Evolutionary conservation across 2,329 filamentous ascomycete species (phyloP), one percentile per base, ranked within the genome.

Genomic region (Aspergillus amoenus): DNA sequence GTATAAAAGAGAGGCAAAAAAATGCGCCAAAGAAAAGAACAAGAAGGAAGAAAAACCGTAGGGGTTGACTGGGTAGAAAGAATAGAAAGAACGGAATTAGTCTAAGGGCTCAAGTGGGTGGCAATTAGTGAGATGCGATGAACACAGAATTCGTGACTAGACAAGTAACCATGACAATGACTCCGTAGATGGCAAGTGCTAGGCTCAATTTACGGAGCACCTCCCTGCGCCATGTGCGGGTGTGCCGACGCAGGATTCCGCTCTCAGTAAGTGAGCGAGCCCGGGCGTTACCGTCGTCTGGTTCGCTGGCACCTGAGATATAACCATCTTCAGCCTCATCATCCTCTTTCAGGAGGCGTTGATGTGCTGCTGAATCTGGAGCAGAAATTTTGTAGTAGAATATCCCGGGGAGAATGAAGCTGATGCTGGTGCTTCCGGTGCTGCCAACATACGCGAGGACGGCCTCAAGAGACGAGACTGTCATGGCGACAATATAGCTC

Each of bases 351-450:
- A 91, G 80, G 9, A 97, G 79, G 13, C 89, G 85, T 71, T 96
- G 93, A 66, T 97, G 92, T 61, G 93, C 86, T 27, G 88, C 83
- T 44, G 90, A 93, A 55, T 96, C 89, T 0, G 94, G 94, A 22
- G 91, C 87, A 12, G 91, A 95, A 59, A 99, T 97, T 76, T 97
- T 97, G 78, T 97, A 99, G 76, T 97, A 99, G 74, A 99, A 99
- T 4, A 99, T 77, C 0, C 94, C 94, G 0, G 94, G 94, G 0
- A 99, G 82, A 63, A 99, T 97, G 72, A 99, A 99, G 60, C 91
- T 96, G 67, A 99, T 99, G 60, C 91, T 91, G 0, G 94, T 99
- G 51, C 89, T 93, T 52, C 94, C 94, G 0, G 94, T 99, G 66
- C 89, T 92, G 39, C 94, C 94, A 11, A 99, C 94, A 66, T 97